Evolutionary conservation across 495 filamentous ascomycete genomes (phyloP).

Genomic region (Schizothecium vesticola): DNA sequence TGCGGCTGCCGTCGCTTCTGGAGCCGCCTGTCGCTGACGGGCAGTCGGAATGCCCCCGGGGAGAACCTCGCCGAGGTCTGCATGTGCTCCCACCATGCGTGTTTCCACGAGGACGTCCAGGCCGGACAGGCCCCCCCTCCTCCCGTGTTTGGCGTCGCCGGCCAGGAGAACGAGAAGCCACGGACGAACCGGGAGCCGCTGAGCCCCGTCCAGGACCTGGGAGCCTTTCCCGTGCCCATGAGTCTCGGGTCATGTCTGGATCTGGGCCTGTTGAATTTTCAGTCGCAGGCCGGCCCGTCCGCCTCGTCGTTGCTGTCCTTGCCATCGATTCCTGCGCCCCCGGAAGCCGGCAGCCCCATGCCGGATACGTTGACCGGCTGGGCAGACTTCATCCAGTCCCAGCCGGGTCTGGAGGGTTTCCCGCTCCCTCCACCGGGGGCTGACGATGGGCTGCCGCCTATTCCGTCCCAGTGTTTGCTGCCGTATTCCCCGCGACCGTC

Average conservation of each 20-base stretch:
- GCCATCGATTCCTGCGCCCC: conserved; percentile 17
- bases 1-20: conserved; percentile 68
- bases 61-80: conserved; percentile 47
- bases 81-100: conserved; percentile 69
- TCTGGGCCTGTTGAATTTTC: conserved; percentile 27
- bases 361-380: conserved; percentile 48
- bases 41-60: conserved; percentile 11
- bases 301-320: conserved; percentile 16
- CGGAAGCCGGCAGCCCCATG: conserved; percentile 32
- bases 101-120: conserved; percentile 54
- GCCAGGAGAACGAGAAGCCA: conserved; percentile 44
- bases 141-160: conserved; percentile 17
- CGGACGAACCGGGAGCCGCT: conserved; percentile 36
- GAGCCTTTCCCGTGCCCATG: conserved; percentile 29
- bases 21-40: conserved; percentile 35
- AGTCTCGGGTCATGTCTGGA: conserved; percentile 31
- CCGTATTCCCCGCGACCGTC: conserved; percentile 42
- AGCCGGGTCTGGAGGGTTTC: conserved; percentile 16
- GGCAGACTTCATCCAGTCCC: conserved; percentile 38
- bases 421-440: not conserved
- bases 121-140: conserved; percentile 20
- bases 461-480: conserved; percentile 48
- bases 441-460: conserved; percentile 34
- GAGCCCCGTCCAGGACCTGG: conserved; percentile 40
- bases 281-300: conserved; percentile 15